phyloP scores from a whole-genome alignment of 23 red algal genomes.

The Gracilariopsis chorda region DNA sequence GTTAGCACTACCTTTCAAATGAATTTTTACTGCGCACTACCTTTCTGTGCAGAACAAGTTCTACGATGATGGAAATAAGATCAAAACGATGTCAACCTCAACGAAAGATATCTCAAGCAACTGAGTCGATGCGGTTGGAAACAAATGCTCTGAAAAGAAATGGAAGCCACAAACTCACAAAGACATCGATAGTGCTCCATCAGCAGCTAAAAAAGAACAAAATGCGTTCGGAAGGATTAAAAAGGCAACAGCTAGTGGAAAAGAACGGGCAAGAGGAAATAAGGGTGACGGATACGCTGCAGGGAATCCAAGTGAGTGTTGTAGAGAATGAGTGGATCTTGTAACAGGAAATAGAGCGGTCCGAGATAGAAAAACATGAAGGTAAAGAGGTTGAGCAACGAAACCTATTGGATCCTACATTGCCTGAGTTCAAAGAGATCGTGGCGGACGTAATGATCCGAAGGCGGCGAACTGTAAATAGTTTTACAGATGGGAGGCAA shows the following conservation, averaged over 20 bases:
- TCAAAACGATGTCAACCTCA: not conserved
- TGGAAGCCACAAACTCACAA: not conserved
- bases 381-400: not conserved
- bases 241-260: not conserved
- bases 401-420: not conserved
- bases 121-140: not conserved
- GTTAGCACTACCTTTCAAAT: not conserved
- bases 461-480: not conserved
- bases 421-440: not conserved
- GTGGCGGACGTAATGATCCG: not conserved
- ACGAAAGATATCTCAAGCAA: not conserved
- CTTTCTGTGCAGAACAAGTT: not conserved
- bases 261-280: not conserved
- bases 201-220: not conserved
- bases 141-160: not conserved
- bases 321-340: not conserved
- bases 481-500: no score
- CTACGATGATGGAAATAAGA: not conserved
- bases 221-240: not conserved
- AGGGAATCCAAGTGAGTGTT: not conserved
- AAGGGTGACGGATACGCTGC: not conserved
- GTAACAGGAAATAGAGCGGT: not conserved
- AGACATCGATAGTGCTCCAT: not conserved
- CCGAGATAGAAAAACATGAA: not conserved
- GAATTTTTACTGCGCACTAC: slow-evolving; percentile 22